Conservation (phyloP, 169 alveolate species). For the Plasmodium vinckei region DNA sequence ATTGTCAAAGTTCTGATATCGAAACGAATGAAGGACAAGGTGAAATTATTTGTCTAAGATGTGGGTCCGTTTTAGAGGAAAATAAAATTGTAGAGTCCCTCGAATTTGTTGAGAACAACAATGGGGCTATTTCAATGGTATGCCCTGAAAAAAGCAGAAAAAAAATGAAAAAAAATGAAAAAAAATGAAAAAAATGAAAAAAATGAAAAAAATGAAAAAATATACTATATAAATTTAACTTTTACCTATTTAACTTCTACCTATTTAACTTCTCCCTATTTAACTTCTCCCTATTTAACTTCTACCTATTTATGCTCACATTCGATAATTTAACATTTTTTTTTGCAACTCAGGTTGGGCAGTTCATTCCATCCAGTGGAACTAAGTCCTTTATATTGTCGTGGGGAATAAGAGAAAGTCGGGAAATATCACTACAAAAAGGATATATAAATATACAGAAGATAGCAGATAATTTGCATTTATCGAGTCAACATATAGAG, state of each 20-base stretch:
- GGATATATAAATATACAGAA: conserved; percentile 89
- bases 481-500: conserved; percentile 89
- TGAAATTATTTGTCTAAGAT: conserved; percentile 88
- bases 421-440: conserved; percentile 86
- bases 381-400: conserved; percentile 86
- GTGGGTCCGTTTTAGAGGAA: conserved; percentile 92
- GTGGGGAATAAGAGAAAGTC: conserved; percentile 86
- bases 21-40: conserved; percentile 86
- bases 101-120: conserved; percentile 86
- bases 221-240: background rate
- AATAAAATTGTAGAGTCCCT: conserved; percentile 88
- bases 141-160: background rate
- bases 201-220: no score
- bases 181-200: no score
- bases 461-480: conserved; percentile 89
- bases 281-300: no score
- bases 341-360: conserved; percentile 79
- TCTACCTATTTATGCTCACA: no score
- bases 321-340: no score
- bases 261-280: no score
- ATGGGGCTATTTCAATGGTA: conserved; percentile 86
- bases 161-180: no score
- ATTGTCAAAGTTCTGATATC: conserved; percentile 61
- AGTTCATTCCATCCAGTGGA: conserved; percentile 89
- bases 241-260: no score